phyloP scores from a whole-genome alignment of 768 basidiomycete genomes.

The Coprinopsis marcescibilis region DNA sequence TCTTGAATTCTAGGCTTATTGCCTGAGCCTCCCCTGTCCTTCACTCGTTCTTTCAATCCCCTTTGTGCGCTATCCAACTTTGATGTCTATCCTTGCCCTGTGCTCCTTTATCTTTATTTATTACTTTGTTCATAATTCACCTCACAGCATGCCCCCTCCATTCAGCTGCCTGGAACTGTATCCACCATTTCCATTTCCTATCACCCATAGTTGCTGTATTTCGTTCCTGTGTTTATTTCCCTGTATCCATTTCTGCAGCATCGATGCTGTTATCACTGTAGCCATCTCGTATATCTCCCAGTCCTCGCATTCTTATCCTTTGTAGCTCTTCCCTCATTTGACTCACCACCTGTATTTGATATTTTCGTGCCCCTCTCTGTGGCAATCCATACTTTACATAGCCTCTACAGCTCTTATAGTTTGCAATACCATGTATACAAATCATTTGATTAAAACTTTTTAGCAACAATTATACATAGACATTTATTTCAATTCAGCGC shows the following conservation, averaged over 20 bases:
- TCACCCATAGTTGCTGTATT: not conserved
- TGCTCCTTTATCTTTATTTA: slow-evolving; percentile 4
- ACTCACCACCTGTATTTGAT: not conserved
- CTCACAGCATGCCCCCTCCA: not conserved
- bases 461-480: no score
- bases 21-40: not conserved
- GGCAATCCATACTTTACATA: no score
- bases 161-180: not conserved
- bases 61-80: slow-evolving; percentile 1
- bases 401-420: no score
- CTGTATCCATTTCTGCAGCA: no score
- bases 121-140: not conserved
- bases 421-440: no score
- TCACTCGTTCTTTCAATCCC: slow-evolving; percentile 17
- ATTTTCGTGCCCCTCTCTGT: not conserved
- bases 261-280: not conserved
- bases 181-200: not conserved
- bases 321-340: not conserved
- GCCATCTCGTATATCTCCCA: not conserved
- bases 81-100: slow-evolving; percentile 7
- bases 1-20: slow-evolving; percentile 66
- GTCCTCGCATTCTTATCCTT: not conserved
- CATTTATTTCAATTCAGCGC: no score
- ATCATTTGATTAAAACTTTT: no score
- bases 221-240: no score